Evolutionary conservation across 495 filamentous ascomycete species (phyloP).

Genomic region (Tuber umbilicatum): DNA sequence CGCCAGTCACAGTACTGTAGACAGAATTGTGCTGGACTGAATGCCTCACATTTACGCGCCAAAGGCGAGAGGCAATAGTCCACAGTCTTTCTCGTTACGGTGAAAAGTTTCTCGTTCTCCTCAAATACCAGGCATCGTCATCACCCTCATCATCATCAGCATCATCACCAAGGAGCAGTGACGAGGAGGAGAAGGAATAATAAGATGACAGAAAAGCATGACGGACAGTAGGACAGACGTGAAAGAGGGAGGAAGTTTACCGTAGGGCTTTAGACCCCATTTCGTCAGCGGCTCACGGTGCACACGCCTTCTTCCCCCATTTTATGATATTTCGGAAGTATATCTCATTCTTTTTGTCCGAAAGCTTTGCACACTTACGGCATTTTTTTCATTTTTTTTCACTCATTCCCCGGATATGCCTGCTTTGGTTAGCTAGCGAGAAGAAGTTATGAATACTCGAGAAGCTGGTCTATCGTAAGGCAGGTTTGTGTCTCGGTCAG

Average conservation of each 20-base stretch:
- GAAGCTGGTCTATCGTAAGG: constrained; percentile 25
- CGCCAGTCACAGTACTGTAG: neutral
- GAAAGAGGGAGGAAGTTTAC: neutral
- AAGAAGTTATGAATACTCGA: constrained; percentile 10
- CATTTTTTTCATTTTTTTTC: neutral
- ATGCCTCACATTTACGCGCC: constrained; percentile 2
- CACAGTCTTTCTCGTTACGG: neutral
- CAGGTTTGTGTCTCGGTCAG: constrained; percentile 22
- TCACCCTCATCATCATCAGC: neutral
- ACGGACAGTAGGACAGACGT: neutral
- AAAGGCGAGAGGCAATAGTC: neutral
- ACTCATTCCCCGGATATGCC: constrained; percentile 32
- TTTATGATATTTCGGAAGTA: neutral
- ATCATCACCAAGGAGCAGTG: neutral
- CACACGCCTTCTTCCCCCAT: neutral
- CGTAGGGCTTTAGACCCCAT: constrained; percentile 23
- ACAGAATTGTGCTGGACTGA: neutral
- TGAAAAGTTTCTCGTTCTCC: neutral
- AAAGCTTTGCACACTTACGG: neutral
- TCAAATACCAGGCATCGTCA: neutral
- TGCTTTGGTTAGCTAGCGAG: constrained; percentile 19
- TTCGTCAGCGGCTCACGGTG: constrained; percentile 37
- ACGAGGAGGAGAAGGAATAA: neutral
- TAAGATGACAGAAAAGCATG: neutral
- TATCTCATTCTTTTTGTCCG: neutral